phyloP scores from a whole-genome alignment of 2,329 filamentous ascomycete genomes.

The Pyricularia grisea region DNA sequence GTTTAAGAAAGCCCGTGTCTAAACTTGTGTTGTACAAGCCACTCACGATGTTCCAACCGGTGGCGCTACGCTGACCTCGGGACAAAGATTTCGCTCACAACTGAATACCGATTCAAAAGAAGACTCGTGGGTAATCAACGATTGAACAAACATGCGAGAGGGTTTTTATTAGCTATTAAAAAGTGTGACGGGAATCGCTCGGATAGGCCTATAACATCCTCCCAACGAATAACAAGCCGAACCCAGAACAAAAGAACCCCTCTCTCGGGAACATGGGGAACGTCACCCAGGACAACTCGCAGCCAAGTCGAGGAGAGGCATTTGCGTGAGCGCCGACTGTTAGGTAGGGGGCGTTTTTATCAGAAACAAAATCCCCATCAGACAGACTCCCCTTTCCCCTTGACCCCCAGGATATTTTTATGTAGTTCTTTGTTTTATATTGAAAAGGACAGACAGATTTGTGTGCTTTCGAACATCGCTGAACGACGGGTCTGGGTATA shows the following conservation, averaged over 20 bases:
- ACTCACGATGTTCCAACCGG: too few species aligned
- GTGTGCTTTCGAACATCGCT: constrained; percentile 1
- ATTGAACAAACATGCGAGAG: constrained; percentile 16
- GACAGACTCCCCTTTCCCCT: not conserved
- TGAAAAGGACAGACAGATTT: constrained; percentile 3
- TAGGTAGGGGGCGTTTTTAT: not conserved
- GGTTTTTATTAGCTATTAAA: constrained; percentile 24
- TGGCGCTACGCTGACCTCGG: too few species aligned
- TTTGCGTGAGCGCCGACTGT: not conserved
- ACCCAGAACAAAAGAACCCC: not conserved
- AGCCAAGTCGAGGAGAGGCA: not conserved
- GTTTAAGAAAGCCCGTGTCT: too few species aligned
- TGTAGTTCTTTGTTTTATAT: constrained; percentile 8
- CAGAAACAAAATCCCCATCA: constrained; percentile 2
- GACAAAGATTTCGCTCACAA: not conserved
- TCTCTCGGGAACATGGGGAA: not conserved
- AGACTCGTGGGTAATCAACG: not conserved
- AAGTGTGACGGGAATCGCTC: constrained; percentile 10
- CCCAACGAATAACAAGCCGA: not conserved
- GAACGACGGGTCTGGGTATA: constrained; percentile 5
- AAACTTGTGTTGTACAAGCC: too few species aligned
- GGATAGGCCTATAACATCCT: not conserved
- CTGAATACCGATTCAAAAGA: not conserved
- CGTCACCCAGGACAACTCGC: too few species aligned
- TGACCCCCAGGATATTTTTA: constrained; percentile 5